These are phyloP conservation scores for Phalaenopsis aphrodite DNA, from an alignment of 106 monocot genomes.

Conservation along the genomic window DNA sequence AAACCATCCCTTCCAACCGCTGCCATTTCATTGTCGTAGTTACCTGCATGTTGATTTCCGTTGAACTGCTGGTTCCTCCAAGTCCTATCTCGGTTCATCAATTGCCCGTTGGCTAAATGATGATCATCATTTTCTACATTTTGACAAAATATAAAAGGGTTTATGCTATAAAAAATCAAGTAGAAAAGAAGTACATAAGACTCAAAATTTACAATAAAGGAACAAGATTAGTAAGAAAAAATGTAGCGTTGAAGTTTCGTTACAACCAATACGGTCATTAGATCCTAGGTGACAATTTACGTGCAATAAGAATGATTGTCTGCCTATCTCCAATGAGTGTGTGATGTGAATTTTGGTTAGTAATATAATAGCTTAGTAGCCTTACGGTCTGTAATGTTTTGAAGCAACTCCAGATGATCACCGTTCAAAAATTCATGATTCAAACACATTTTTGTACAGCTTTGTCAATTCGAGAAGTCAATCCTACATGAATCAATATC, in stretches of 20 bases:
- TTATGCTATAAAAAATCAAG: not conserved
- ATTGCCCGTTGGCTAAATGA: constrained; percentile 18
- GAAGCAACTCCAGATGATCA: not conserved
- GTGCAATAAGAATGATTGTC: not conserved
- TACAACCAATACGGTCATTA: not conserved
- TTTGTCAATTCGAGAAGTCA: constrained; percentile 2
- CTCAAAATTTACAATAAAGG: not conserved
- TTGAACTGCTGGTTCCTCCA: constrained; percentile 38
- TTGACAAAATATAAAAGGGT: not conserved
- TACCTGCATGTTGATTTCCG: constrained; percentile 14
- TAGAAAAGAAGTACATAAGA: not conserved
- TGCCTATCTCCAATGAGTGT: not conserved
- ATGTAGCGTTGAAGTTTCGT: not conserved
- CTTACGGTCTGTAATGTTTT: constrained; percentile 1
- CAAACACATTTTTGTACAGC: constrained; percentile 5
- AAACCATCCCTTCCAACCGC: constrained; percentile 4
- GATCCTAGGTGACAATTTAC: too few species aligned
- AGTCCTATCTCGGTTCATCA: constrained; percentile 22
- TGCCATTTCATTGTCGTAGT: constrained; percentile 10
- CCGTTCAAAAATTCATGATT: not conserved
- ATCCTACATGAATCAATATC: constrained; percentile 5
- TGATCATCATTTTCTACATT: constrained; percentile 15
- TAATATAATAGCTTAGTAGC: not conserved
- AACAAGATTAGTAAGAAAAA: not conserved
- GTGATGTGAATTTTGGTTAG: not conserved